Base-by-base conservation (phyloP, 2,329 filamentous ascomycete species). In the Colletotrichum acutatum region DNA sequence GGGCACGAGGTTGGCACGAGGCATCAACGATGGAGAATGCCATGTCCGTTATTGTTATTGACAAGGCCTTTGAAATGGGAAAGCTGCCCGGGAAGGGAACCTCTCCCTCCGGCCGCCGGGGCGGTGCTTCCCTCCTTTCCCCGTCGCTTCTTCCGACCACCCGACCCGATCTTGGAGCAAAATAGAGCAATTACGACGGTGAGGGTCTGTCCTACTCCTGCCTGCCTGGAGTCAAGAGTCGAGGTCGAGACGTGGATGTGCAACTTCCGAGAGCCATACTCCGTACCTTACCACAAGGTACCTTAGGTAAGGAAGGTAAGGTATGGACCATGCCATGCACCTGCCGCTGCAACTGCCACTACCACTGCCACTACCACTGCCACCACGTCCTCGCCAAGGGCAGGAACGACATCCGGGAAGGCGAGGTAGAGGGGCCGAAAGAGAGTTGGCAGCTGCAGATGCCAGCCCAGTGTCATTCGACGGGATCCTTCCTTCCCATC, bases 81-180 rank as follows among this genome's bases (percentile, higher is more conserved):
- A 72, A 63, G 49, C 37, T 68, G n/a, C n/a, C n/a, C n/a, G 37
- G 58, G 58, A 71, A 26, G 28, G 58, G 52, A 71, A 34, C 34
- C 22, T 61, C 42, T 62, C 32, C 58, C 69, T 68, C 58, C 53
- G 37, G 59, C 42, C 64, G 30, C 58, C 65, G 69, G 59, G 69
- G 52, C 68, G 30, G 65, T 68, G 37, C 58, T 26, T 68, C 56
- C 30, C 49, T 56, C 28, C 16, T 19, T 56, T 42, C 8, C 19
- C 70, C 66, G 66, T 60, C n/a, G 46, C 26, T 72, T 72, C 26
- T 46, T 49, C 70, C 66, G 70, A 65, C 60, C 32, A 56, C 60
- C 70, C 70, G 70, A 70, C 30, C 37, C 57, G 30, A 32, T 32
- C 26, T 34, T 16, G 37, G 12, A 37, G 42, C 16, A 68, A 12